Evolutionary conservation across 345 rosid species (phyloP).

Genomic region (Syzygium grande): DNA sequence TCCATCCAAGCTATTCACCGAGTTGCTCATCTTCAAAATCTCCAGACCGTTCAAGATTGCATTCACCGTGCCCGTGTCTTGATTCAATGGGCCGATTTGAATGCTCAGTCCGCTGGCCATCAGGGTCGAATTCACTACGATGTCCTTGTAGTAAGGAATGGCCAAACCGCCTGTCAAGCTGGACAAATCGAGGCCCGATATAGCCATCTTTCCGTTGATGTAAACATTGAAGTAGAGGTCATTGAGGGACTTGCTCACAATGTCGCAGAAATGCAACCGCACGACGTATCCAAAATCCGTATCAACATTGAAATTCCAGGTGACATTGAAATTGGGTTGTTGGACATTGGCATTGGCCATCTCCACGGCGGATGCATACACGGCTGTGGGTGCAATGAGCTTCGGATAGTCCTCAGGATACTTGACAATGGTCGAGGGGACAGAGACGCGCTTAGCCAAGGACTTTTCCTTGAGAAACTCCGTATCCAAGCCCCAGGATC

Average conservation of each 20-base stretch:
- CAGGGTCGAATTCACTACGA: conserved; percentile 8
- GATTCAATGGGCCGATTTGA: conserved; percentile 8
- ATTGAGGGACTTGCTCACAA: conserved; percentile 7
- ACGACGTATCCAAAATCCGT: neutral
- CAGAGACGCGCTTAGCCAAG: neutral
- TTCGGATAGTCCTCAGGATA: neutral
- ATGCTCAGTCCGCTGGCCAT: conserved; percentile 1
- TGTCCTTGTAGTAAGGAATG: conserved; percentile 5
- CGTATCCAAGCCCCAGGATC: conserved; percentile 4
- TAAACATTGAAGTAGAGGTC: conserved; percentile 17
- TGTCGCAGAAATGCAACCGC: conserved; percentile 11
- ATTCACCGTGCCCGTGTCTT: neutral
- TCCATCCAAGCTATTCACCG: conserved; percentile 13
- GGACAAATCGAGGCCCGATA: conserved; percentile 12
- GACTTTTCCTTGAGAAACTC: neutral
- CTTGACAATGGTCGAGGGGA: neutral
- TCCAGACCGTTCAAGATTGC: conserved; percentile 14
- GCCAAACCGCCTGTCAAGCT: neutral
- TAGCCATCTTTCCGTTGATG: conserved; percentile 4
- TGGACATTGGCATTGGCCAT: conserved; percentile 2
- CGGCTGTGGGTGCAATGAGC: neutral
- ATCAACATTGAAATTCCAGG: conserved; percentile 11
- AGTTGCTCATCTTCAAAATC: conserved; percentile 10
- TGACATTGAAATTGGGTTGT: conserved; percentile 7
- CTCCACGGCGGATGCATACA: conserved; percentile 5